Evolutionary conservation across 1,284 basidiomycete genomes (phyloP).

Genomic region (Cutaneotrichosporon cutaneum): DNA sequence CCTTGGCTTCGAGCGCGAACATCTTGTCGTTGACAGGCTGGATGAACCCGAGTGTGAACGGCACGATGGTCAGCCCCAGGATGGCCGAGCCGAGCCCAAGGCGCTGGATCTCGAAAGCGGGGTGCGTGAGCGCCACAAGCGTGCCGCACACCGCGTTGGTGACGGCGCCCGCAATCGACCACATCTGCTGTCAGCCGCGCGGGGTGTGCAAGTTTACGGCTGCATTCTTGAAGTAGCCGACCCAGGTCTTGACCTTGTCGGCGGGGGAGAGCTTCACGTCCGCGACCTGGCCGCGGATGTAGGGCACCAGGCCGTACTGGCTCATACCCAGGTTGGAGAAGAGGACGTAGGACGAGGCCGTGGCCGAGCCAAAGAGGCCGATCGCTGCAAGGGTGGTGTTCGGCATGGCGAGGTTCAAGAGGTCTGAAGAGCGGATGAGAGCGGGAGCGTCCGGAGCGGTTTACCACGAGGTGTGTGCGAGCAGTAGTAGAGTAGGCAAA

Average conservation of each 20-base stretch:
- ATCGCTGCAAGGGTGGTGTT: slow-evolving; percentile 15
- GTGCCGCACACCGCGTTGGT: slow-evolving; percentile 19
- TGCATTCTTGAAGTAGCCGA: slow-evolving; percentile 21
- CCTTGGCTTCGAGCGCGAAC: slow-evolving; percentile 7
- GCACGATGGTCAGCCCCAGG: slow-evolving; percentile 24
- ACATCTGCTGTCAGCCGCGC: slow-evolving; percentile 22
- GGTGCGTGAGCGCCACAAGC: slow-evolving; percentile 25
- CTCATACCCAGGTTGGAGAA: slow-evolving; percentile 27
- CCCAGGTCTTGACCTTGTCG: slow-evolving; percentile 27
- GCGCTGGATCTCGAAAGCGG: slow-evolving; percentile 17
- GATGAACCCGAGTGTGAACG: slow-evolving; percentile 28
- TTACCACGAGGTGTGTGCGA: too few species aligned
- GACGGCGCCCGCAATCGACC: slow-evolving; percentile 16
- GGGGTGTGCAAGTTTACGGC: too few species aligned
- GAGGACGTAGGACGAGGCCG: slow-evolving; percentile 31
- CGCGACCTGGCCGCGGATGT: slow-evolving; percentile 26
- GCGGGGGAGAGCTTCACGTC: neutral
- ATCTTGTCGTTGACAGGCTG: slow-evolving; percentile 28
- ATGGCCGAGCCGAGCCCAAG: slow-evolving; percentile 28
- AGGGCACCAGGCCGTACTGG: slow-evolving; percentile 31
- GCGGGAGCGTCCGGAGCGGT: too few species aligned
- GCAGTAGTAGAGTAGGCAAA: too few species aligned
- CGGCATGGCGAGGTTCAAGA: too few species aligned
- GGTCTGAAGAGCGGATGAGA: neutral
- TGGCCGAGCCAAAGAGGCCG: slow-evolving; percentile 27